Evolutionary conservation across 352 stramenopile species (phyloP).

Genomic region (Pythium myriotylum): DNA sequence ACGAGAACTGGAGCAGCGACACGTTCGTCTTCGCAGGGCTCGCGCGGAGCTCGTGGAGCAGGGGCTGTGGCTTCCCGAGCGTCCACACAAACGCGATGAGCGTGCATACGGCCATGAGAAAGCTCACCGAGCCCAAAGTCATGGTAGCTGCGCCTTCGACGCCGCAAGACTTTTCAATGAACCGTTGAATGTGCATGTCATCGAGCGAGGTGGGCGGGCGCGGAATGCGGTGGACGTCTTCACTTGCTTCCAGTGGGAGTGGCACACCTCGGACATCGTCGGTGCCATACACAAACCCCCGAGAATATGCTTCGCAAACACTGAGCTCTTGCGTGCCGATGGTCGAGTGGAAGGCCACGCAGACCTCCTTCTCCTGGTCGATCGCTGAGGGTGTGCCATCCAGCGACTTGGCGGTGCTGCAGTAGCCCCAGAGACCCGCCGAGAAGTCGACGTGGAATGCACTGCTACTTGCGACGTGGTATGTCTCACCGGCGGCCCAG

Average conservation of each 20-base stretch:
- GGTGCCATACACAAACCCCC: slow-evolving; percentile 31
- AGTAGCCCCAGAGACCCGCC: slow-evolving; percentile 31
- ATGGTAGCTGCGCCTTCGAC: slow-evolving; percentile 18
- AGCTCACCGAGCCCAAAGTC: slow-evolving; percentile 10
- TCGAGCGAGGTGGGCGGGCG: slow-evolving; percentile 27
- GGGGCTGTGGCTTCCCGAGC: slow-evolving; percentile 7
- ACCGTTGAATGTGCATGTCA: slow-evolving; percentile 26
- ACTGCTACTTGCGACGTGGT: slow-evolving; percentile 29
- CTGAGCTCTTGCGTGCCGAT: slow-evolving; percentile 21
- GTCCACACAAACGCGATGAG: slow-evolving; percentile 20
- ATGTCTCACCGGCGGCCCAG: slow-evolving; percentile 25
- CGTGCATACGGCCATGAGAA: slow-evolving; percentile 12
- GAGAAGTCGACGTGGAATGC: slow-evolving; percentile 26
- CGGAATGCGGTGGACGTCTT: slow-evolving; percentile 27
- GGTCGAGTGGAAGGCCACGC: slow-evolving; percentile 24
- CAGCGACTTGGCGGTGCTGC: slow-evolving; percentile 16
- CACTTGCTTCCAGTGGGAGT: slow-evolving; percentile 9
- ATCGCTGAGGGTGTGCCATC: background rate
- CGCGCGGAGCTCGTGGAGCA: background rate
- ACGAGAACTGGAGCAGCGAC: slow-evolving; percentile 12
- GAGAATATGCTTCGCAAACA: slow-evolving; percentile 23
- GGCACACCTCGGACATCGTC: slow-evolving; percentile 29
- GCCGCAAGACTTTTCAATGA: slow-evolving; percentile 30
- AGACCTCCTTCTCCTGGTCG: slow-evolving; percentile 5
- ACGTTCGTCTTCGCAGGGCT: slow-evolving; percentile 14